Evolutionary conservation across 441 rosid species (phyloP), one percentile per base, ranked within the genome.

Genomic region (Manihot esculenta): DNA sequence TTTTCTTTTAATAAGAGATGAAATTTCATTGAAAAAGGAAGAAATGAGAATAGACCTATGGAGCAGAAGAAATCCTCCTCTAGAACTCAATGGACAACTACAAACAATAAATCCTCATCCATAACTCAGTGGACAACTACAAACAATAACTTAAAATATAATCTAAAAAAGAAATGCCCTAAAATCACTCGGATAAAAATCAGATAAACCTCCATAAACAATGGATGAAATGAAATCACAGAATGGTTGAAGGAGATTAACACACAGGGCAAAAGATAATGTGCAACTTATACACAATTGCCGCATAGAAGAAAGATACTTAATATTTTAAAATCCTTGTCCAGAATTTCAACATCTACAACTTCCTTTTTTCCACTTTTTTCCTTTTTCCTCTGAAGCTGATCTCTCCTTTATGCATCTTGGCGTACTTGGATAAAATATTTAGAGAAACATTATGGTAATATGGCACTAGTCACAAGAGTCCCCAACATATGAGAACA

Each of bases 391-490:
- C 24, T 13, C 26, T 42, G 2, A 14, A 2, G 8, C 21, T 11
- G 55, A 24, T 38, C 61, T 41, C 53, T 71, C 24, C 17, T 41
- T 24, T 7, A 44, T 24, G n/a, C 33, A n/a, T 18, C 54, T 15
- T 42, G 12, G 13, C 2, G 26, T 56, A 58, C 27, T 30, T 17
- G 49, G n/a, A 15, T 20, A 58, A 26, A 3, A 30, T 24, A 42
- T n/a, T 45, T 14, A 35, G 41, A 42, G 53, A 64, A 44, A 60
- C 69, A 49, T n/a, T n/a, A n/a, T n/a, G n/a, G n/a, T n/a, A n/a
- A n/a, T n/a, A n/a, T n/a, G n/a, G n/a, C n/a, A n/a, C n/a, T n/a
- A n/a, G n/a, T n/a, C n/a, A n/a, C n/a, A n/a, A n/a, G n/a, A n/a
- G n/a, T n/a, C n/a, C n/a, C n/a, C n/a, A n/a, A n/a, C n/a, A n/a